These are phyloP conservation scores for Fusarium sambucinum DNA, from an alignment of 2,329 filamentous ascomycete species.

Conservation along the genomic window DNA sequence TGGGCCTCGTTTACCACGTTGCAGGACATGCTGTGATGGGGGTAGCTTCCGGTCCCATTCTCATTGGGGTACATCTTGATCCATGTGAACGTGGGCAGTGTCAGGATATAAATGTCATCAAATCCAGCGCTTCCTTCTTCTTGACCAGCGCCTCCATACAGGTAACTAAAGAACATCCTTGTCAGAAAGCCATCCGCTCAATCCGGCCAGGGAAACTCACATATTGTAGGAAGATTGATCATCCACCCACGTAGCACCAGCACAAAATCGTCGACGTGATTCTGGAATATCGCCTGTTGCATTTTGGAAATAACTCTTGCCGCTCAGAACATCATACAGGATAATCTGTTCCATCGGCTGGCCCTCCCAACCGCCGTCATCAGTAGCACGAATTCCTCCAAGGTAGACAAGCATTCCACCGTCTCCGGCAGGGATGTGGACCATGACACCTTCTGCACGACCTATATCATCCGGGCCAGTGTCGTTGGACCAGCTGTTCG, in stretches of 20 bases:
- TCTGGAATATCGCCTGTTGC: constrained; percentile 65
- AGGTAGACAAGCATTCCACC: constrained; percentile 71
- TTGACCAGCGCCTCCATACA: constrained; percentile 70
- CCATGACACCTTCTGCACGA: constrained; percentile 70
- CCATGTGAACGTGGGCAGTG: constrained; percentile 72
- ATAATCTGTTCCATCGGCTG: constrained; percentile 65
- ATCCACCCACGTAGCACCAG: constrained; percentile 68
- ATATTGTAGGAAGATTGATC: constrained; percentile 75
- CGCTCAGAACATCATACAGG: constrained; percentile 69
- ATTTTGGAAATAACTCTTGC: constrained; percentile 69
- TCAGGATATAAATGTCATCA: constrained; percentile 71
- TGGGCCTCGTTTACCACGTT: constrained; percentile 67
- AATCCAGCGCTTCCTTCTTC: constrained; percentile 61
- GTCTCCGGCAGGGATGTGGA: constrained; percentile 71
- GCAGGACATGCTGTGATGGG: constrained; percentile 68
- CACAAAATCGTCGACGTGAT: constrained; percentile 69
- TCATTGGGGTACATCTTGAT: constrained; percentile 64
- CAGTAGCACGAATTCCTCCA: constrained; percentile 66
- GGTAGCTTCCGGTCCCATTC: constrained; percentile 55
- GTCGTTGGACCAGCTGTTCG: constrained; percentile 63
- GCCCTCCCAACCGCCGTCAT: constrained; percentile 61
- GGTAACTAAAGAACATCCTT: constrained; percentile 59
- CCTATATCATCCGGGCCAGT: constrained; percentile 65
- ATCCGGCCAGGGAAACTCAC: constrained; percentile 54
- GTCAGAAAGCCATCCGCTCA: background rate